Base-by-base conservation (phyloP, 2,329 filamentous ascomycete species). In the Cercospora sp. region DNA sequence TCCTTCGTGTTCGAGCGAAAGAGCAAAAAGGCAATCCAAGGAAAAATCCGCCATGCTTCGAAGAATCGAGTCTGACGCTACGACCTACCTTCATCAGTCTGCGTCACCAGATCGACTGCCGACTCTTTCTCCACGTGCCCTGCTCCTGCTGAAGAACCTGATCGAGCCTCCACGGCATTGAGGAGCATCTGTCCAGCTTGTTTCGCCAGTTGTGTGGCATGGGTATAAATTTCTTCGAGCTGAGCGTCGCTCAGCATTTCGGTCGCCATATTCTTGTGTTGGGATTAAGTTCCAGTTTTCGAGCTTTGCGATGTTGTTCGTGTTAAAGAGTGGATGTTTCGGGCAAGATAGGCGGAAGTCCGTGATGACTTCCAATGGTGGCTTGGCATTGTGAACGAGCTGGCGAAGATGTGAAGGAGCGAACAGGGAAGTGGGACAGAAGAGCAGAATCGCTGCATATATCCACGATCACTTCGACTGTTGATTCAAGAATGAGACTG, bases 31-130 rank as follows among this genome's bases (percentile, higher is more conserved):
- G 53, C 26, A 40, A 21, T 43, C 2, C 7, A 30, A 6, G 13
- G 57, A 66, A 13, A 37, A 37, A 3, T 1, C 32, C 10, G 3
- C 12, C 32, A 37, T 37, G 10, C 32, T 37, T 37, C 10, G 32
- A 13, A 13, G 32, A 37, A 37, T 13, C 12, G 32, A 37, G 12
- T 10, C 32, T 37, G 40, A 63, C 34, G 10, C 6, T 7, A 26
- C 18, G 18, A 73, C 79, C 71, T 79, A 90, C 89, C 89, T 79
- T 90, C 86, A 76, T 93, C 91, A 0, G 89, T 91, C 80, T 92
- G 87, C 9, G 90, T 93, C 21, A 93, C 91, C 70, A 93, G 87
- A 77, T 93, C 91, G 10, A 93, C 91, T 1, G 90, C 85, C 76
- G 87, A 92, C 72, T 91, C 88, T 78, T 94, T 94, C 79, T 93